phyloP scores from a whole-genome alignment of 768 basidiomycete genomes.

The Lactarius evosmus region DNA sequence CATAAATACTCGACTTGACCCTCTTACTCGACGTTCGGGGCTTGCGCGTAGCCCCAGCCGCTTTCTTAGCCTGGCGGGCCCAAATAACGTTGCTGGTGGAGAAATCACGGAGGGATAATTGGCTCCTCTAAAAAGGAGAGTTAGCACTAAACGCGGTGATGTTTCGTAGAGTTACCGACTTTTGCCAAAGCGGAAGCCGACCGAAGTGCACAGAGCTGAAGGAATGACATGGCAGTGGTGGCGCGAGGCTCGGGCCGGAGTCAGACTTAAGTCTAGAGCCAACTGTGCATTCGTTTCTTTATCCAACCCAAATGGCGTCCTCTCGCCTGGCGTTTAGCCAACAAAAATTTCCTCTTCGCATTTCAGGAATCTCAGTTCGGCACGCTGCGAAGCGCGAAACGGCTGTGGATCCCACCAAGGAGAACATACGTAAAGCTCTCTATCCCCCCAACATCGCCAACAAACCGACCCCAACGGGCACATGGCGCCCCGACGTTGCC shows the following conservation, averaged over 20 bases:
- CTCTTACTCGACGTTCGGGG: constrained; percentile 50
- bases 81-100: constrained; percentile 47
- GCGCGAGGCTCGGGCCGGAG: constrained; percentile 16
- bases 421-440: constrained; percentile 72
- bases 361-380: constrained; percentile 39
- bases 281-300: constrained; percentile 5
- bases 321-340: constrained; percentile 40
- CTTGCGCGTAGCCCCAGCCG: constrained; percentile 55
- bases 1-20: constrained; percentile 53
- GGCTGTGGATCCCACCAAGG: constrained; percentile 56
- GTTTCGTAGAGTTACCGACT: neutral
- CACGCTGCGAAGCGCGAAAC: constrained; percentile 41
- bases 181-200: neutral
- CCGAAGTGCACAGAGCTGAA: constrained; percentile 3
- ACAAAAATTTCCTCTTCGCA: constrained; percentile 36
- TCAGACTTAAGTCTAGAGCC: neutral
- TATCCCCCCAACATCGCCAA: constrained; percentile 77
- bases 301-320: constrained; percentile 38
- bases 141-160: neutral
- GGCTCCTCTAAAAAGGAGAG: constrained; percentile 14
- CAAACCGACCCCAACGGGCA: constrained; percentile 70
- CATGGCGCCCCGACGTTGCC: constrained; percentile 79
- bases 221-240: constrained; percentile 18
- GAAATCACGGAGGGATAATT: constrained; percentile 44
- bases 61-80: constrained; percentile 54